These are phyloP conservation scores for Saccharomyces kudriavzevii DNA, from an alignment of 805 yeast species.

Conservation along the genomic window DNA sequence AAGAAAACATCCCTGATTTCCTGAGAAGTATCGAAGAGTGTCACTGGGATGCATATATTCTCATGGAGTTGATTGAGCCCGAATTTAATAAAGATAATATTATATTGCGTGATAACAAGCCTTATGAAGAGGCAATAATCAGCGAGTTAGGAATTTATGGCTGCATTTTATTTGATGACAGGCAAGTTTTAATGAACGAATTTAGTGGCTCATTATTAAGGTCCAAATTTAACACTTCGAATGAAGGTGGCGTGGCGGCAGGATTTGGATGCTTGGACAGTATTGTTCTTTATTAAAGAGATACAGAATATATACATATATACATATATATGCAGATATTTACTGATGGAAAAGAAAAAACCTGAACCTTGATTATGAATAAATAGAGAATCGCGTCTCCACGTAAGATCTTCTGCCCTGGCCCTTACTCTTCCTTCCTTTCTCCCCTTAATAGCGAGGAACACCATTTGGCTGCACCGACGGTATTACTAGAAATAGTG, in stretches of 20 bases:
- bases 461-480: conserved; percentile 64
- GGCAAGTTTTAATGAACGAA: conserved; percentile 51
- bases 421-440: background rate
- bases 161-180: conserved; percentile 63
- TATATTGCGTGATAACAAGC: conserved; percentile 57
- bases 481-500: conserved; percentile 49
- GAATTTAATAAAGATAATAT: conserved; percentile 53
- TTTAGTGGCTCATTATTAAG: conserved; percentile 81
- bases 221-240: conserved; percentile 76
- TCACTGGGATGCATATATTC: conserved; percentile 84
- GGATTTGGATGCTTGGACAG: conserved; percentile 97
- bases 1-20: conserved; percentile 73
- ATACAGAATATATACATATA: background rate
- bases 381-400: background rate
- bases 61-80: conserved; percentile 89
- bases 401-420: background rate
- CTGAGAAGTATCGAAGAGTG: conserved; percentile 48
- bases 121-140: conserved; percentile 64
- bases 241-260: conserved; percentile 99
- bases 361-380: background rate
- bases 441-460: background rate
- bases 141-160: conserved; percentile 94
- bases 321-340: background rate
- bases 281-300: conserved; percentile 39
- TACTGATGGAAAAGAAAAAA: background rate